These are phyloP conservation scores for Mucor velutinosus DNA, from an alignment of 371 early-diverging fungal species.

Conservation along the genomic window DNA sequence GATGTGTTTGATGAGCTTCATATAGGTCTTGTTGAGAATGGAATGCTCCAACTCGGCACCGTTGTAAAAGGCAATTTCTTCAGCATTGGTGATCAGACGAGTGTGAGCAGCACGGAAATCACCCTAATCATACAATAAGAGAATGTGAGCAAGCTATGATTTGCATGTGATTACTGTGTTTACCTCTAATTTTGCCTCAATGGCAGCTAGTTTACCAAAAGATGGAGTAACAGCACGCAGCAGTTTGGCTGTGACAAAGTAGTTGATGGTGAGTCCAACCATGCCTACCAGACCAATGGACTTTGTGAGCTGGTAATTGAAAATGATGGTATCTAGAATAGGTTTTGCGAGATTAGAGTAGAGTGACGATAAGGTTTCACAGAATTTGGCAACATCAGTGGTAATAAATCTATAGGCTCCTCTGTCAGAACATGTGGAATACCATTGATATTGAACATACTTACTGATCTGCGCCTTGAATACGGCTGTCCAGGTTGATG, in stretches of 20 bases:
- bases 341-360: constrained; percentile 90
- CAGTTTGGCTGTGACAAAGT: constrained; percentile 70
- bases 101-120: constrained; percentile 87
- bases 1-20: constrained; percentile 74
- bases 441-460: background rate
- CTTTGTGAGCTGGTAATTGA: constrained; percentile 79
- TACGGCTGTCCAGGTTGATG: constrained; percentile 80
- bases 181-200: constrained; percentile 81
- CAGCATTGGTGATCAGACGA: constrained; percentile 86
- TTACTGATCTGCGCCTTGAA: constrained; percentile 87
- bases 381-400: constrained; percentile 85
- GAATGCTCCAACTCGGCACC: constrained; percentile 78
- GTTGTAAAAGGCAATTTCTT: constrained; percentile 86
- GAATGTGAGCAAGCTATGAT: background rate
- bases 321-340: constrained; percentile 80
- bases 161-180: background rate
- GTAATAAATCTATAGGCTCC: constrained; percentile 63
- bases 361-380: constrained; percentile 71
- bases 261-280: constrained; percentile 69
- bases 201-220: constrained; percentile 84
- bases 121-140: constrained; percentile 45
- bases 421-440: too few relatives aligned
- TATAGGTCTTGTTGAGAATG: constrained; percentile 72
- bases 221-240: constrained; percentile 80
- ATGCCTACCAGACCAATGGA: constrained; percentile 78